A percentile compares a stretch with the other conserved stretches of the same genome.
Conservation (phyloP, 192 early-diverging fungal genomes). For the Thoreauomyces humboldtii region DNA sequence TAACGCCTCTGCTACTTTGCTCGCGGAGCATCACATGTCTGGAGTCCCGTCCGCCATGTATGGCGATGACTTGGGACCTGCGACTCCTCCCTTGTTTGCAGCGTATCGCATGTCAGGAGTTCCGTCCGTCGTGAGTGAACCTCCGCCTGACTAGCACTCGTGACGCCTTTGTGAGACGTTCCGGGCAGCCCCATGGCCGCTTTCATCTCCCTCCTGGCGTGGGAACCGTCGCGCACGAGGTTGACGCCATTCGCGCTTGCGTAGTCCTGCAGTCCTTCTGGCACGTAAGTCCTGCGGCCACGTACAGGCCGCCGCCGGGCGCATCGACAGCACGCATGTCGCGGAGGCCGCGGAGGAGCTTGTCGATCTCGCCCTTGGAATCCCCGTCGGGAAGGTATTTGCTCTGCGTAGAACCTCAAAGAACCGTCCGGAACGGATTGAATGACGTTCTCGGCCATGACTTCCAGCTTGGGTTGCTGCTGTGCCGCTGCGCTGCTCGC, state of each 20-base stretch:
- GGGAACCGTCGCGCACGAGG: background rate
- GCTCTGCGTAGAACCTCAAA: too few species aligned
- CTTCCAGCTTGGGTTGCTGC: too few species aligned
- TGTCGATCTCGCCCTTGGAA: too few species aligned
- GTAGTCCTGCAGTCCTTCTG: background rate
- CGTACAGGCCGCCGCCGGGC: background rate
- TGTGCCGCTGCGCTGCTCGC: too few species aligned
- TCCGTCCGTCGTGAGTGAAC: conserved; percentile 1
- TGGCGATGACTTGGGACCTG: too few species aligned
- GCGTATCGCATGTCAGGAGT: conserved; percentile 3
- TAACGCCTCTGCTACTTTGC: background rate
- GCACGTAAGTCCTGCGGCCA: background rate
- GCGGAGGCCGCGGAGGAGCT: background rate
- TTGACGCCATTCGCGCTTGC: background rate
- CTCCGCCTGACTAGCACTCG: background rate
- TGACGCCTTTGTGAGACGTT: too few species aligned
- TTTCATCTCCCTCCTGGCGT: background rate
- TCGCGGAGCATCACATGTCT: background rate
- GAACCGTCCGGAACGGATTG: too few species aligned
- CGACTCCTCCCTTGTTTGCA: conserved; percentile 7
- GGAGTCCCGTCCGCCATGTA: conserved; percentile 1
- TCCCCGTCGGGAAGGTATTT: too few species aligned
- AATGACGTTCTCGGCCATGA: too few species aligned
- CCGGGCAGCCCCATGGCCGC: too few species aligned
- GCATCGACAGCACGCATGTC: conserved; percentile 8